Evolutionary conservation across 2,329 filamentous ascomycete species (phyloP), one percentile per base, ranked within the genome.

Genomic region (Stagonosporopsis vannaccii): DNA sequence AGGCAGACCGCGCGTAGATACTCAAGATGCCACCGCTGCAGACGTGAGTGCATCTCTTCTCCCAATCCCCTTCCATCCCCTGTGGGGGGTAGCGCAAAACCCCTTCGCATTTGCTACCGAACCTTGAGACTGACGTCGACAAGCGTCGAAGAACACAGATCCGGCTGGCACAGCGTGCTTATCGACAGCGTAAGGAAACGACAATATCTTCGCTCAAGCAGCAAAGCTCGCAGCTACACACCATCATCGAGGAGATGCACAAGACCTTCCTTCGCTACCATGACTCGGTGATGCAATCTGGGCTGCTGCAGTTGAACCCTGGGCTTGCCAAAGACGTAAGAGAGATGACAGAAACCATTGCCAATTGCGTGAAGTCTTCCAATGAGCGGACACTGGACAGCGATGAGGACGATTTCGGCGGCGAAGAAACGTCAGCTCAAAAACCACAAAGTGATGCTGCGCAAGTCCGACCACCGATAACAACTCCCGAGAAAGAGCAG

Each of bases 121-220:
- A 19, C 20, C 33, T 15, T 12, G 9, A 25, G 12, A 26, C 53
- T 56, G 13, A 56, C 12, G 23, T 22, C 15, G 13, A 25, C 42
- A 26, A 90, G 90, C 88, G 91, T 59, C 89, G 92, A 48, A 85
- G 92, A 51, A 94, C 91, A 5, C 92, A 97, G 72, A 95, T 97
- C 61, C 87, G 92, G 22, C 84, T 94, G 51, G 92, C 92, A 2
- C 92, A 96, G 74, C 82, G 92, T 62, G 91, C 91, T 0, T 96
- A 96, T 70, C 86, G 92, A 15, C 86, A 90, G 68, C 87, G 92
- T 47, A 96, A 96, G 76, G 92, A 96, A 70, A 88, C 84, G 20
- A 90, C 90, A 5, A 94, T 96, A 52, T 84, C 86, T 25, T 86
- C 85, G 1, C 81, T 96, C 11, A 88, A 92, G 70, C 83, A 85